Percentiles rank a stretch among this genome's conserved stretches.
phyloP scores from a whole-genome alignment of 148 eudicot species.

The Rheum nobile region DNA sequence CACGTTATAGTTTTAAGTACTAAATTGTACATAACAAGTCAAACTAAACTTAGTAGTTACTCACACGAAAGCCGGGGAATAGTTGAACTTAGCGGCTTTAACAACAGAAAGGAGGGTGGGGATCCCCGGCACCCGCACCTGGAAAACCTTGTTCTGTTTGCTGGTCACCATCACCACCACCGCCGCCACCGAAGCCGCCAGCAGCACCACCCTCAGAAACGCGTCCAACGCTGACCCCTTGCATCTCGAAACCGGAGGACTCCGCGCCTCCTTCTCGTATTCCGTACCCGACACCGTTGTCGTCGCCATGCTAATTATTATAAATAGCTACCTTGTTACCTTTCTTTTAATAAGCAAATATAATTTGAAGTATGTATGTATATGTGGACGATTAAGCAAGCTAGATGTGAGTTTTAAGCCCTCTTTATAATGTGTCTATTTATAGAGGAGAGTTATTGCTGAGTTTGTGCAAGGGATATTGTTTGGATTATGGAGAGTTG shows the following conservation, averaged over 20 bases:
- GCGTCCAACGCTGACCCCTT: slow-evolving; percentile 14
- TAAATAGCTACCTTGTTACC: too few species aligned
- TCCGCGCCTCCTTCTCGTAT: background rate
- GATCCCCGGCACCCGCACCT: background rate
- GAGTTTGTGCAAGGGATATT: background rate
- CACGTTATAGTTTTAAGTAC: too few species aligned
- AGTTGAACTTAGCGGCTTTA: slow-evolving; percentile 3
- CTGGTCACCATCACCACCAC: slow-evolving; percentile 45
- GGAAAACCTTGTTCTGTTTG: slow-evolving; percentile 22
- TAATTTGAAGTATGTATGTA: background rate
- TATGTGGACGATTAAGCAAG: background rate
- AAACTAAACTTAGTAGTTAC: background rate
- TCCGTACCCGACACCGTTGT: background rate
- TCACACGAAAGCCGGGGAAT: slow-evolving; percentile 42
- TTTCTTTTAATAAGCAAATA: background rate
- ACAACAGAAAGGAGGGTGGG: background rate
- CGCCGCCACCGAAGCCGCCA: slow-evolving; percentile 28
- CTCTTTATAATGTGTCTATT: background rate
- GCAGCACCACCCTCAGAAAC: slow-evolving; percentile 26
- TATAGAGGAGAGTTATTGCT: background rate
- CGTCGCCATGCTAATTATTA: background rate
- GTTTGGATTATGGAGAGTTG: background rate
- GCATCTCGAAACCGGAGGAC: background rate
- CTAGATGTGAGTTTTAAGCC: background rate
- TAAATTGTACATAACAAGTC: too few species aligned